Evolutionary conservation across 1,284 basidiomycete species (phyloP), one percentile per base, ranked within the genome.

Genomic region (Hortiboletus rubellus): DNA sequence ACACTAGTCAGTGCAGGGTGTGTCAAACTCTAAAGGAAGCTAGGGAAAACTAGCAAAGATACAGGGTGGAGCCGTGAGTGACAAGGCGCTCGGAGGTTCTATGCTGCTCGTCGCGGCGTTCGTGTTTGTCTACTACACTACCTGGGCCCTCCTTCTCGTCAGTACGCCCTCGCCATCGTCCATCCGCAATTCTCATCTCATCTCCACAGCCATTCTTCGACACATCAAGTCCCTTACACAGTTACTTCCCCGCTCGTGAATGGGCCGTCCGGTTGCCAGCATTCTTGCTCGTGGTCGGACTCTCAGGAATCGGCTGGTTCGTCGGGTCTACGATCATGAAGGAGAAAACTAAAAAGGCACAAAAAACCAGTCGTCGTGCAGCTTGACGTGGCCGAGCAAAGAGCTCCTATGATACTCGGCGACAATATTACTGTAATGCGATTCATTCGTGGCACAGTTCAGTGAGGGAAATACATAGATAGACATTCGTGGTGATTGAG

Each of bases 231-330:
- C 79, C 85, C 12, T 77, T 96, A 40, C 92, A 96, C 63, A 66
- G 67, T 50, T 85, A 83, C 72, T 97, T 98, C 71, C 95, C 92
- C 0, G 71, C 90, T 9, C 81, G 95, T 55, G 92, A 95, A 77
- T 97, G 94, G 94, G 95, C 93, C 7, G 79, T 96, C 40, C 84
- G 91, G 31, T 72, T 96, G 41, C 94, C 95, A 40, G 91, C 92
- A 1, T 83, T 93, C 68, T 77, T 94, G 38, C 82, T 98, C 6
- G 79, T 94, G 8, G 67, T 91, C 8, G 94, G 94, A 15, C 74
- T 96, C 46, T 80, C 86, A 10, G 87, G 80, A 17, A 87, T 97
- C 47, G 91, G 90, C 10, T 69, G 81, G 38, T 95, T 97, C 72
- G 75, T 96, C 34, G 91, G 89, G 3, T 79, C 76, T 22, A 93